A percentile compares a stretch with the other conserved stretches of the same genome.
These are phyloP conservation scores for Kluyveromyces dobzhanskii DNA, from an alignment of 805 yeast species.

Conservation along the genomic window DNA sequence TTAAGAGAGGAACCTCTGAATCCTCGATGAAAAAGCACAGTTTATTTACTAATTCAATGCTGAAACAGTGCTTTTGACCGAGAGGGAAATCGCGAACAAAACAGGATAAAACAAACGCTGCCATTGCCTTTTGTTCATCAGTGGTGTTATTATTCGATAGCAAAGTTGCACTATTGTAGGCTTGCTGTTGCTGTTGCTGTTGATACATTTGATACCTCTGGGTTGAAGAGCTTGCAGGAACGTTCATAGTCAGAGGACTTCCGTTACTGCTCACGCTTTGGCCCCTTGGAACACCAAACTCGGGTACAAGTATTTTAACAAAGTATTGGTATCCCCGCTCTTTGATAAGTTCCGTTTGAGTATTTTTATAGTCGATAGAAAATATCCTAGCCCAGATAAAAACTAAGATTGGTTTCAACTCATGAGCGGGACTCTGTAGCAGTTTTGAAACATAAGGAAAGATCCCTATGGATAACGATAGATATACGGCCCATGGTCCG, in stretches of 20 bases:
- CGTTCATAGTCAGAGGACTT: constrained; percentile 18
- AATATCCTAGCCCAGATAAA: constrained; percentile 97
- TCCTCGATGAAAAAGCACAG: constrained; percentile 57
- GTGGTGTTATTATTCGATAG: constrained; percentile 30
- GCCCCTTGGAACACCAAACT: constrained; percentile 17
- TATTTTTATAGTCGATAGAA: constrained; percentile 86
- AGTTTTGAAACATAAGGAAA: constrained; percentile 90
- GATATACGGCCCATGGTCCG: constrained; percentile 96
- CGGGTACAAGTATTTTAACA: constrained; percentile 61
- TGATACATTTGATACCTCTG: constrained; percentile 16
- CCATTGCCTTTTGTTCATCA: constrained; percentile 90
- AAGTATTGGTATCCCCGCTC: constrained; percentile 89
- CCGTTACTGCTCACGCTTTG: constrained; percentile 12
- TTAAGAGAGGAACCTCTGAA: constrained; percentile 73
- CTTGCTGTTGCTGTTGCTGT: constrained; percentile 9
- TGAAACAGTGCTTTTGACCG: constrained; percentile 76
- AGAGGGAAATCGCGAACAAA: constrained; percentile 72
- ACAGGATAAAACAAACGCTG: constrained; percentile 81
- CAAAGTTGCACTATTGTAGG: constrained; percentile 6
- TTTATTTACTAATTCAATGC: constrained; percentile 61
- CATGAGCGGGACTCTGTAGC: constrained; percentile 91
- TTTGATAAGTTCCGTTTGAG: constrained; percentile 86
- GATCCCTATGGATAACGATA: constrained; percentile 88
- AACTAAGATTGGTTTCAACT: constrained; percentile 84
- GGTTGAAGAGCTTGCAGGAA: constrained; percentile 11